Evolutionary conservation across 1,284 basidiomycete genomes (phyloP).

Genomic region (Ganoderma resinaceum): DNA sequence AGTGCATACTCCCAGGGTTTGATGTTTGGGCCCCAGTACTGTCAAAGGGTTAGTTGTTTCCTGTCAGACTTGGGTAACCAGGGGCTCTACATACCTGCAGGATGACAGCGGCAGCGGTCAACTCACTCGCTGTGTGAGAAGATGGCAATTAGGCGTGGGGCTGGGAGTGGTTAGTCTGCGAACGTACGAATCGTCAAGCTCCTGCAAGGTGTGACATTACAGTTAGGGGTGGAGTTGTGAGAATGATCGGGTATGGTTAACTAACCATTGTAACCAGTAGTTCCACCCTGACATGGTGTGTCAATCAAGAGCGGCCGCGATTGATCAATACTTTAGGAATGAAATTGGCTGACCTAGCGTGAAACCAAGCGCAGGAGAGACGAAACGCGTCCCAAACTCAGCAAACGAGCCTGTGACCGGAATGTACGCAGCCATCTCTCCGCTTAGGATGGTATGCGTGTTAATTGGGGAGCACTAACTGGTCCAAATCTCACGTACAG

Average conservation of each 20-base stretch:
- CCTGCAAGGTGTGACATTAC: conserved; percentile 34
- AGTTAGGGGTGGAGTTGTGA: not conserved
- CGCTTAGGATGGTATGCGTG: conserved; percentile 41
- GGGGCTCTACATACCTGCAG: conserved; percentile 44
- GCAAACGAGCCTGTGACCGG: conserved; percentile 63
- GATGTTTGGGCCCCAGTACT: conserved; percentile 52
- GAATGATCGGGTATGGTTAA: not conserved
- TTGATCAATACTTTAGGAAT: not conserved
- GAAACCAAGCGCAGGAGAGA: conserved; percentile 40
- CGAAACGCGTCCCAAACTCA: conserved; percentile 47
- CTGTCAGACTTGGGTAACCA: not conserved
- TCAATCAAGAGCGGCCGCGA: not conserved
- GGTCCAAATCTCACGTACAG: conserved; percentile 42
- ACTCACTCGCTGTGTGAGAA: conserved; percentile 45
- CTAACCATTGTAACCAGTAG: conserved; percentile 62
- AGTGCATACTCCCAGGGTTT: conserved; percentile 60
- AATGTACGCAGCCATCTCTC: conserved; percentile 60
- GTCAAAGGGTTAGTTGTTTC: conserved; percentile 2
- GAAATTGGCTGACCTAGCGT: conserved; percentile 34
- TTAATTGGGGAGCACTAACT: not conserved
- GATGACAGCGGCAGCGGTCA: conserved; percentile 51
- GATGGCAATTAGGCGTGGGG: not conserved
- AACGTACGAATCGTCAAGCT: conserved; percentile 48
- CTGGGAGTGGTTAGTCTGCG: not conserved
- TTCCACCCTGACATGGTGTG: conserved; percentile 48